These are phyloP conservation scores for Tephrocybe sp. DNA, from an alignment of 768 basidiomycete species.

Conservation along the genomic window DNA sequence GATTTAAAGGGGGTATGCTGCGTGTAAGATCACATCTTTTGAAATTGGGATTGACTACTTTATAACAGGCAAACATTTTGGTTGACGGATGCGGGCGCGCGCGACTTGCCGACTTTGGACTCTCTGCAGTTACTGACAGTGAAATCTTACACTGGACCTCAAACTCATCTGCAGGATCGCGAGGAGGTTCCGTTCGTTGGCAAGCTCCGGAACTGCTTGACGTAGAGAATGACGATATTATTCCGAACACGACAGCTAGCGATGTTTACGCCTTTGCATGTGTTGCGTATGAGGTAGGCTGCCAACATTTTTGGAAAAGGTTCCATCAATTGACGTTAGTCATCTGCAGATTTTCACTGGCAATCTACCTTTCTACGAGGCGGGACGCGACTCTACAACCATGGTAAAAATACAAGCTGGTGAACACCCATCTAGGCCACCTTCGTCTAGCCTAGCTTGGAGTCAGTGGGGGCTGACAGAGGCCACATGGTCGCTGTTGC, in stretches of 20 bases:
- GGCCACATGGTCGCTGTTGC: not conserved
- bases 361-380: constrained; percentile 21
- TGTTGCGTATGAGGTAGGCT: constrained; percentile 21
- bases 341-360: constrained; percentile 18
- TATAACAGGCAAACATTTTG: constrained; percentile 23
- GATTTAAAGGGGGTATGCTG: constrained; percentile 42
- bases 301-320: not conserved
- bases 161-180: constrained; percentile 8
- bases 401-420: constrained; percentile 18
- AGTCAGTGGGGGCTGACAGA: not conserved
- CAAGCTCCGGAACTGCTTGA: constrained; percentile 24
- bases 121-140: constrained; percentile 16
- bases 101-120: constrained; percentile 26
- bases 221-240: constrained; percentile 8
- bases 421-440: constrained; percentile 14
- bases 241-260: constrained; percentile 13
- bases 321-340: not conserved
- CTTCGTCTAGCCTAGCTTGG: constrained; percentile 1
- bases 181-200: constrained; percentile 20
- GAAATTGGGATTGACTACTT: not conserved
- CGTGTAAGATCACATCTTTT: not conserved
- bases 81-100: constrained; percentile 17
- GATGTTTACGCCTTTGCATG: constrained; percentile 22
- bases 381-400: constrained; percentile 18
- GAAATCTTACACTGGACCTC: constrained; percentile 17